phyloP scores from a whole-genome alignment of 495 filamentous ascomycete species.

The Elaphomyces granulatus region DNA sequence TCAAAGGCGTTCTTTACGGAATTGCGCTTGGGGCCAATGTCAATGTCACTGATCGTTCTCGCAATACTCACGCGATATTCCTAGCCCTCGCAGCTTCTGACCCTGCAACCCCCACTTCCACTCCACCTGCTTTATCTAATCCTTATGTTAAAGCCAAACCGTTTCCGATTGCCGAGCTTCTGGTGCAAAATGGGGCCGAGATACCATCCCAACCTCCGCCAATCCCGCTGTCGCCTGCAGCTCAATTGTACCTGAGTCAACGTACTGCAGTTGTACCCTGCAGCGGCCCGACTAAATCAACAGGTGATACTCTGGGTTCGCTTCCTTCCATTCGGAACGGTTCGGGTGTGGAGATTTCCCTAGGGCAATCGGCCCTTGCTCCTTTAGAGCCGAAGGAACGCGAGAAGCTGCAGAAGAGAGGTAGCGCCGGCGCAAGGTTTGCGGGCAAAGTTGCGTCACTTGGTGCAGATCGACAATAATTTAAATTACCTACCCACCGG shows the following conservation, averaged over 20 bases:
- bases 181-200: slow-evolving; percentile 88
- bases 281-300: slow-evolving; percentile 7
- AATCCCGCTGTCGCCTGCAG: slow-evolving; percentile 61
- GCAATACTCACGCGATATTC: slow-evolving; percentile 76
- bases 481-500: too few relatives aligned
- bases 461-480: slow-evolving; percentile 27
- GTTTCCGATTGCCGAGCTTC: slow-evolving; percentile 82
- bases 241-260: slow-evolving; percentile 70
- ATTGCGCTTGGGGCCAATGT: slow-evolving; percentile 78
- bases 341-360: slow-evolving; percentile 15
- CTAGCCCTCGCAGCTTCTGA: slow-evolving; percentile 91
- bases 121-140: slow-evolving; percentile 17
- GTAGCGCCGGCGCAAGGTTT: slow-evolving; percentile 35
- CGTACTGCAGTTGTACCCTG: slow-evolving; percentile 40
- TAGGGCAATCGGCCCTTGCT: slow-evolving; percentile 12
- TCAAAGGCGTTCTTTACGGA: slow-evolving; percentile 81
- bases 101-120: slow-evolving; percentile 47
- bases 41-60: slow-evolving; percentile 73
- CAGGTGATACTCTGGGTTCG: slow-evolving; percentile 29
- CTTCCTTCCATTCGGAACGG: slow-evolving; percentile 30
- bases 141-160: slow-evolving; percentile 29
- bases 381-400: slow-evolving; percentile 28
- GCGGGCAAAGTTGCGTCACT: slow-evolving; percentile 35
- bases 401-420: slow-evolving; percentile 38
- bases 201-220: slow-evolving; percentile 59